Conservation (phyloP, 2,329 filamentous ascomycete genomes). For the Phialocephala sp. region DNA sequence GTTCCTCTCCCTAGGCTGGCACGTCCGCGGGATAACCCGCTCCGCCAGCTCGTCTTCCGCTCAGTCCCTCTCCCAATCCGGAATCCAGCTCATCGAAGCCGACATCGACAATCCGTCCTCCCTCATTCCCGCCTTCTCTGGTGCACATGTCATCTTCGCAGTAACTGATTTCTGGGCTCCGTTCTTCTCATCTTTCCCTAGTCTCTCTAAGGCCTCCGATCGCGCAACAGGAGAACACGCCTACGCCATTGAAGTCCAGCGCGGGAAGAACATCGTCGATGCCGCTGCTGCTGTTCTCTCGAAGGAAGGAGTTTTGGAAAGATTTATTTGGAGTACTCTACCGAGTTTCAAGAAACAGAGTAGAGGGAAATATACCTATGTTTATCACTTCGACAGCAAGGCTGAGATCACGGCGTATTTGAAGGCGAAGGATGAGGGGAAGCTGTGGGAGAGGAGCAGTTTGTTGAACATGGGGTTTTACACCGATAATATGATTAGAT, state of each 20-base stretch:
- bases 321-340: slow-evolving; percentile 33
- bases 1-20: slow-evolving; percentile 53
- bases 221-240: slow-evolving; percentile 34
- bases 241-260: slow-evolving; percentile 37
- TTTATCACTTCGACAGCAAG: slow-evolving; percentile 49
- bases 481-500: slow-evolving; percentile 40
- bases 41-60: slow-evolving; percentile 49
- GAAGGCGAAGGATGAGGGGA: slow-evolving; percentile 28
- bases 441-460: slow-evolving; percentile 42
- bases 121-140: slow-evolving; percentile 43
- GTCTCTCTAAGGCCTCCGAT: slow-evolving; percentile 28
- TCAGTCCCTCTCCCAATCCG: slow-evolving; percentile 46
- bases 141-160: slow-evolving; percentile 47
- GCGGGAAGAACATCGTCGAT: slow-evolving; percentile 44
- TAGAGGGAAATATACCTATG: slow-evolving; percentile 46
- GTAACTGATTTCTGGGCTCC: slow-evolving; percentile 45
- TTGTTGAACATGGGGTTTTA: slow-evolving; percentile 46
- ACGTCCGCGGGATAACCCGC: slow-evolving; percentile 55
- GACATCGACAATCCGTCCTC: slow-evolving; percentile 32
- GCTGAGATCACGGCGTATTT: slow-evolving; percentile 40
- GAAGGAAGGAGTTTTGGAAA: slow-evolving; percentile 27
- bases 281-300: slow-evolving; percentile 41
- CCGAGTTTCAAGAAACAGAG: slow-evolving; percentile 43
- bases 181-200: slow-evolving; percentile 26
- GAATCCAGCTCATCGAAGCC: slow-evolving; percentile 50